phyloP scores from a whole-genome alignment of 2,329 filamentous ascomycete genomes.

The Penicillium sp. region DNA sequence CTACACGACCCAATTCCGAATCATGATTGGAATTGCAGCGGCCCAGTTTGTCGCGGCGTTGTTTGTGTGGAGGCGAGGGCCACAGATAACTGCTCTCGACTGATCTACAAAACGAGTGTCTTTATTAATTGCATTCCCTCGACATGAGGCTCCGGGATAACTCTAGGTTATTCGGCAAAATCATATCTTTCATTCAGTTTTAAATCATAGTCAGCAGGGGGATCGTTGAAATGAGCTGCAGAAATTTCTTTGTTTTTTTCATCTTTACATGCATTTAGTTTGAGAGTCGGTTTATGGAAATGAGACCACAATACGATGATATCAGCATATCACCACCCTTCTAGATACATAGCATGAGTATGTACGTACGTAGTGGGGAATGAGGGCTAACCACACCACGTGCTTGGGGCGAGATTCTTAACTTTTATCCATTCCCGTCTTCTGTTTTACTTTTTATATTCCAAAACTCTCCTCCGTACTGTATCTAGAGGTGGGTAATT shows the following conservation, averaged over 20 bases:
- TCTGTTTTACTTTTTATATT: no score
- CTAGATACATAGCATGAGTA: neutral
- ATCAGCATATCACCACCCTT: neutral
- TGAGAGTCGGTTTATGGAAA: neutral
- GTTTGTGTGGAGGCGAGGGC: constrained; percentile 14
- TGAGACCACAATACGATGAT: neutral
- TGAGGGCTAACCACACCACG: no score
- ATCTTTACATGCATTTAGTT: neutral
- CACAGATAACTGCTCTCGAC: neutral
- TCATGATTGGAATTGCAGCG: constrained; percentile 24
- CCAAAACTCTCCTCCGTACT: no score
- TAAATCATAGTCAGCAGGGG: neutral
- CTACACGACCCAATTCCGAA: constrained; percentile 20
- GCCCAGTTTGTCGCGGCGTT: constrained; percentile 19
- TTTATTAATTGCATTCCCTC: neutral
- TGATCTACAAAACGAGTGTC: neutral
- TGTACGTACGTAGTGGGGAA: neutral
- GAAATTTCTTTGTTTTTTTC: neutral
- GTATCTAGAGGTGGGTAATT: no score
- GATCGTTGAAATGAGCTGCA: neutral
- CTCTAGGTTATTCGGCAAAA: neutral
- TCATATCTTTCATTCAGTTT: neutral
- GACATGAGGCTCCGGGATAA: neutral
- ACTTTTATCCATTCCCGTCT: no score
- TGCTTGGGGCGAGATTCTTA: no score